Evolutionary conservation across 768 basidiomycete species (phyloP).

Genomic region (Termitomyces sp.): DNA sequence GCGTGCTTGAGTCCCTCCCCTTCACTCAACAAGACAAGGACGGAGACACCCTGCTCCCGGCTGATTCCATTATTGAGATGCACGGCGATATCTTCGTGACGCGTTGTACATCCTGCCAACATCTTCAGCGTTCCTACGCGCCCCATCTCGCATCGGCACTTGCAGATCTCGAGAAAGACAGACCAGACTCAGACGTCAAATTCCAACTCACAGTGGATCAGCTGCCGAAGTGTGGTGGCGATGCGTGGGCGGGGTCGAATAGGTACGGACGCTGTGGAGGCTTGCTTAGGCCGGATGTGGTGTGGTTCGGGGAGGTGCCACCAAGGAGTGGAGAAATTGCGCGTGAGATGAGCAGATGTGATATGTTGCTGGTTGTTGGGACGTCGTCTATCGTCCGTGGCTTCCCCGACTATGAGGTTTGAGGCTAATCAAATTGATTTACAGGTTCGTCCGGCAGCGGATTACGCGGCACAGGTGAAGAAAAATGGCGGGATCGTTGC

Average conservation of each 20-base stretch:
- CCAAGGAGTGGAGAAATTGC: constrained; percentile 31
- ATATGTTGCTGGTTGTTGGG: constrained; percentile 40
- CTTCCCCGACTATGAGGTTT: not conserved
- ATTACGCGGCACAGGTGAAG: constrained; percentile 28
- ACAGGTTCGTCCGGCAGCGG: constrained; percentile 33
- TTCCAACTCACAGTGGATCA: constrained; percentile 20
- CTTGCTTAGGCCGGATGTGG: constrained; percentile 36
- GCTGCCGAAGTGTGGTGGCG: constrained; percentile 26
- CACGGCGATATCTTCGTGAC: constrained; percentile 46
- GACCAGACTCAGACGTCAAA: constrained; percentile 2
- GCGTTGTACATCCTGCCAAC: constrained; percentile 32
- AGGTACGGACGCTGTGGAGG: constrained; percentile 30
- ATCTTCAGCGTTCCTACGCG: constrained; percentile 22
- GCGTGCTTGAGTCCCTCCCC: constrained; percentile 20
- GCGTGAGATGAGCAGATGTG: constrained; percentile 26
- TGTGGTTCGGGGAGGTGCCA: constrained; percentile 44
- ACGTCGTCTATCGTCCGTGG: constrained; percentile 36
- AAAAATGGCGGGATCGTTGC: constrained; percentile 33
- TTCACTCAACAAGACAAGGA: not conserved
- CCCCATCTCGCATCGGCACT: constrained; percentile 30
- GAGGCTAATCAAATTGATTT: not conserved
- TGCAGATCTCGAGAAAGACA: constrained; percentile 21
- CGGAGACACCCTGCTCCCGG: not conserved
- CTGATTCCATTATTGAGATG: constrained; percentile 37
- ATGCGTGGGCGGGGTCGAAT: constrained; percentile 21